Evolutionary conservation across 1,284 basidiomycete species (phyloP).

Genomic region (Irpex lacteus): DNA sequence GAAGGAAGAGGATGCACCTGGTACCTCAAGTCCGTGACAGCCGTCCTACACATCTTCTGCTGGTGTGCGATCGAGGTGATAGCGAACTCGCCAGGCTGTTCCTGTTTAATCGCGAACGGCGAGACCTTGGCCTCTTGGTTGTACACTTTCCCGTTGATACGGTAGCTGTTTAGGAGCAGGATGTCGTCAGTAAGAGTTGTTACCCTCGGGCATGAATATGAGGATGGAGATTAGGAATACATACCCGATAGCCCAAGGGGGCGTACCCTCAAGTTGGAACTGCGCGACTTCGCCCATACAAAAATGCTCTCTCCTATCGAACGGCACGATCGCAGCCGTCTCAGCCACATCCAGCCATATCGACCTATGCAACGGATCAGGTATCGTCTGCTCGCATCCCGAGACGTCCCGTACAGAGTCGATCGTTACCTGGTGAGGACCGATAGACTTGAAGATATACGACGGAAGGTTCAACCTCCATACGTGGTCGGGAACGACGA

Average conservation of each 20-base stretch:
- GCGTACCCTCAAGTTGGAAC: conserved; percentile 91
- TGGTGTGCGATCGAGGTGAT: conserved; percentile 89
- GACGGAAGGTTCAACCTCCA: conserved; percentile 79
- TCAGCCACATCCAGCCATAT: conserved; percentile 91
- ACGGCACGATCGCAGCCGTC: conserved; percentile 87
- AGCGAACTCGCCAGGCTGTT: conserved; percentile 78
- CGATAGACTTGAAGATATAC: conserved; percentile 74
- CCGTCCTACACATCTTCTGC: conserved; percentile 84
- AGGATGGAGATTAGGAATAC: no score
- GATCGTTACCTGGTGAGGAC: conserved; percentile 78
- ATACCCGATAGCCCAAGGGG: conserved; percentile 93
- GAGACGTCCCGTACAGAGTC: conserved; percentile 76
- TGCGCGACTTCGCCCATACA: conserved; percentile 91
- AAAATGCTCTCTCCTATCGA: conserved; percentile 76
- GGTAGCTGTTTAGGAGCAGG: no score
- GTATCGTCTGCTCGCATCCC: conserved; percentile 70
- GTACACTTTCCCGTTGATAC: conserved; percentile 74
- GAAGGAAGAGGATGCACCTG: conserved; percentile 82
- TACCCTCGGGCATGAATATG: no score
- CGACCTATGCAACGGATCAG: conserved; percentile 61
- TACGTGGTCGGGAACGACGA: conserved; percentile 56
- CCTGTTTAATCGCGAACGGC: conserved; percentile 82
- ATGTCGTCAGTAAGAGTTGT: no score
- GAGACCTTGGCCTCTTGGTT: conserved; percentile 76
- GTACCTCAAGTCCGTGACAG: conserved; percentile 75